phyloP scores from a whole-genome alignment of 306 rosid species.

The Cicer yamashitae region DNA sequence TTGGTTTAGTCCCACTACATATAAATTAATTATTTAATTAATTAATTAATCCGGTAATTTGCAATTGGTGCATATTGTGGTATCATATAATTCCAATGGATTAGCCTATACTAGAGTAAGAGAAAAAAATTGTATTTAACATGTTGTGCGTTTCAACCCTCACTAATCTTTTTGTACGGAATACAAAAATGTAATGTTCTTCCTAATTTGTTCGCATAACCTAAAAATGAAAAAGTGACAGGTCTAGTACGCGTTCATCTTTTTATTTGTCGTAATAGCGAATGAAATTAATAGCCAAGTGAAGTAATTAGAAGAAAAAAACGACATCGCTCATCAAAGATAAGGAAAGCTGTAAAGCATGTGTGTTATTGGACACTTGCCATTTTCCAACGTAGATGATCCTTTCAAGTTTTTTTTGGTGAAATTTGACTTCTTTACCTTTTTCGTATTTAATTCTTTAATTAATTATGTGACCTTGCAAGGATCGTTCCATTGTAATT shows the following conservation, averaged over 20 bases:
- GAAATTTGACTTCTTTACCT: conserved; percentile 20
- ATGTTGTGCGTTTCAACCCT: not conserved
- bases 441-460: too few relatives aligned
- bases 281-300: not conserved
- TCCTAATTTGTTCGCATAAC: too few relatives aligned
- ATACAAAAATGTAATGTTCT: not conserved
- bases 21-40: conserved; percentile 14
- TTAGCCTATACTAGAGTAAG: not conserved
- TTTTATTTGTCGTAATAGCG: not conserved
- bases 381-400: conserved; percentile 14
- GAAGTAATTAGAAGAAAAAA: not conserved
- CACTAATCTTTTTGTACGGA: not conserved
- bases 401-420: conserved; percentile 38
- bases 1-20: conserved; percentile 46
- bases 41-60: conserved; percentile 11
- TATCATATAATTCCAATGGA: not conserved
- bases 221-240: not conserved
- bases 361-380: conserved; percentile 13
- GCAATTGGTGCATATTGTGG: conserved; percentile 10
- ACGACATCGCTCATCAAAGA: conserved; percentile 23
- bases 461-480: too few relatives aligned
- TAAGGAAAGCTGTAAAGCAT: conserved; percentile 35
- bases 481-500: too few relatives aligned
- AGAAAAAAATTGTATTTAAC: not conserved
- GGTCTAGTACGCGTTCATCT: conserved; percentile 11